Evolutionary conservation across 768 basidiomycete species (phyloP).

Genomic region (Mycena galopus): DNA sequence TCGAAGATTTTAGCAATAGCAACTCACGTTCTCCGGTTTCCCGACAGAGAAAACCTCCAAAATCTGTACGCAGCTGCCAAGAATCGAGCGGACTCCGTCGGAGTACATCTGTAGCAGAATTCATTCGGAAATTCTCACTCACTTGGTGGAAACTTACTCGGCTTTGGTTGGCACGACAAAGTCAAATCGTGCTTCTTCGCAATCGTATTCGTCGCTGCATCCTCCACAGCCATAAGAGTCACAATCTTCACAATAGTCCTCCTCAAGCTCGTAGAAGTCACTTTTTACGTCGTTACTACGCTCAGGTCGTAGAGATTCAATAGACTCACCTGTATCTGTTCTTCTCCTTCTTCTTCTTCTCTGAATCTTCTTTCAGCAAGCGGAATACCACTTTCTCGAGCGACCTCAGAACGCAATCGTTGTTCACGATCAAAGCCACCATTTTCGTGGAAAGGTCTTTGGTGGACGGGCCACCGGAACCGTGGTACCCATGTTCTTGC

Average conservation of each 20-base stretch:
- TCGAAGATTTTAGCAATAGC: too few relatives aligned
- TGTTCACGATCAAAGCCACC: too few relatives aligned
- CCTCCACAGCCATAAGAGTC: too few relatives aligned
- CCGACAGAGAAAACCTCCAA: neutral
- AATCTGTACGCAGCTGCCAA: conserved; percentile 3
- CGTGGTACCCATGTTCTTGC: conserved; percentile 4
- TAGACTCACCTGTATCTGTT: neutral
- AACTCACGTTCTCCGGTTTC: neutral
- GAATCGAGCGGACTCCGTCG: conserved; percentile 6
- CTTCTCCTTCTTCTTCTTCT: too few relatives aligned
- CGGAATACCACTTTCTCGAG: neutral
- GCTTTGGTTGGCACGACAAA: too few relatives aligned
- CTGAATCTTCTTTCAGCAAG: conserved; percentile 15
- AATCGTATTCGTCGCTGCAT: too few relatives aligned
- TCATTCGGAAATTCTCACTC: neutral
- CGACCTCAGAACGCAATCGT: conserved; percentile 2
- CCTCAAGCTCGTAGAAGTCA: too few relatives aligned
- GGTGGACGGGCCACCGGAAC: neutral
- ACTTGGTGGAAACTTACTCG: neutral
- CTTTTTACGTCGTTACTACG: too few relatives aligned
- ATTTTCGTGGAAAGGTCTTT: conserved; percentile 8
- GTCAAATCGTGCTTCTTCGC: too few relatives aligned
- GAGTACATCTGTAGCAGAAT: neutral
- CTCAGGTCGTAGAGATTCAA: too few relatives aligned
- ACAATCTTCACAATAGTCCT: too few relatives aligned